These are phyloP conservation scores for Rhizoctonia solani DNA, from an alignment of 1,284 basidiomycete genomes.

Conservation along the genomic window DNA sequence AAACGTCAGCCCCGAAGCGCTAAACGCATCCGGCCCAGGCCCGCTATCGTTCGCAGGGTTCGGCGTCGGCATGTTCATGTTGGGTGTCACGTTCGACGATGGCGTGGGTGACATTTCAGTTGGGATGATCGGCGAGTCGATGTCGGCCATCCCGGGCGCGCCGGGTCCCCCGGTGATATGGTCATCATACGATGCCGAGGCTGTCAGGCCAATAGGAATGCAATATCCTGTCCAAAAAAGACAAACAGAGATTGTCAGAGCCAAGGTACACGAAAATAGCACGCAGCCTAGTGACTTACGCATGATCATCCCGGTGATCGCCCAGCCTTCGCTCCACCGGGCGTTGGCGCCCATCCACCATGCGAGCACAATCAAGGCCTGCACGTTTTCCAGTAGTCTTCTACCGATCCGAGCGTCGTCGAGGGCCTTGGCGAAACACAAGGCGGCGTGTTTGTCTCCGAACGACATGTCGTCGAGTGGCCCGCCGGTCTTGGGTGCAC, in stretches of 20 bases:
- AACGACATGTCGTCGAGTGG: constrained; percentile 14
- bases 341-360: constrained; percentile 32
- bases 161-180: constrained; percentile 29
- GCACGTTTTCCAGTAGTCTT: constrained; percentile 12
- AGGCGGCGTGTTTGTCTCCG: constrained; percentile 18
- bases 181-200: constrained; percentile 24
- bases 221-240: constrained; percentile 7
- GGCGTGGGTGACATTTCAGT: constrained; percentile 5
- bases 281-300: too few relatives aligned
- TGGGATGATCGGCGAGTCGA: constrained; percentile 21
- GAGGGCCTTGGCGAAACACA: constrained; percentile 31
- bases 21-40: not conserved
- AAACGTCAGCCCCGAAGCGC: not conserved
- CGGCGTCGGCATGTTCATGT: not conserved
- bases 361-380: constrained; percentile 10
- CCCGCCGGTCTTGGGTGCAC: not conserved
- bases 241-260: not conserved
- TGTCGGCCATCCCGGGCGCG: constrained; percentile 19
- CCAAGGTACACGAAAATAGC: not conserved
- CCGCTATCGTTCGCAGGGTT: not conserved
- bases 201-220: constrained; percentile 26
- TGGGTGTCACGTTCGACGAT: not conserved
- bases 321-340: constrained; percentile 30
- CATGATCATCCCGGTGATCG: constrained; percentile 33
- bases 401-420: constrained; percentile 18